Evolutionary conservation across 495 filamentous ascomycete species (phyloP), one percentile per base, ranked within the genome.

Genomic region (Amniculicola lignicola): DNA sequence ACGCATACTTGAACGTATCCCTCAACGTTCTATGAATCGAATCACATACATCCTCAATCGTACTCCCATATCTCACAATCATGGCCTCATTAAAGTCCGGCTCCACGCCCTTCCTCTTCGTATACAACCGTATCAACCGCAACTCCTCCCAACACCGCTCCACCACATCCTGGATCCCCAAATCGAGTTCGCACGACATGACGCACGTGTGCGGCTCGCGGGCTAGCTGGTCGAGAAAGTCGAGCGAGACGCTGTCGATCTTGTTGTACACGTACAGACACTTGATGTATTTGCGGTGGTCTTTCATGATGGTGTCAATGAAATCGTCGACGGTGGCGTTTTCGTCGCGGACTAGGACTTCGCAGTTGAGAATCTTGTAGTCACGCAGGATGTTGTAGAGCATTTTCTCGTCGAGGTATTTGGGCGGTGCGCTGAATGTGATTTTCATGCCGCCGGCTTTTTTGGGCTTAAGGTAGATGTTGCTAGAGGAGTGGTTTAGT

Each of bases 181-280:
- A 82, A 70, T 97, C 91, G 6, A 97, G 84, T 72, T 97, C 94
- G 72, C 94, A 99, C 68, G 83, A 88, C 94, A 99, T 99, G 57
- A 99, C 93, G 5, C 83, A 88, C 2, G 94, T 97, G 72, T 96
- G 79, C 2, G 89, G 88, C 70, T 99, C 94, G 48, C 88, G 85
- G 10, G 94, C 94, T 2, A 99, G 77, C 63, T 86, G 80, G 72
- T 99, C 88, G 15, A 99, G 81, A 75, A 91, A 94, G 62, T 96
- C 88, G 56, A 99, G 79, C 22, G 87, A 90, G 62, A 99, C 85
- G 69, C 83, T 86, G 77, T 99, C 94, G 75, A 99, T 95, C 73
- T 99, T 99, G 86, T 99, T 99, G 82, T 99, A 99, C 24, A 96
- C 94, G 74, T 99, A 99, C 21, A 99, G 79, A 66, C 83, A 84